A percentile compares a stretch with the other conserved stretches of the same genome.
Evolutionary conservation across 495 filamentous ascomycete species (phyloP).

Genomic region (Corynascus novoguineensis): DNA sequence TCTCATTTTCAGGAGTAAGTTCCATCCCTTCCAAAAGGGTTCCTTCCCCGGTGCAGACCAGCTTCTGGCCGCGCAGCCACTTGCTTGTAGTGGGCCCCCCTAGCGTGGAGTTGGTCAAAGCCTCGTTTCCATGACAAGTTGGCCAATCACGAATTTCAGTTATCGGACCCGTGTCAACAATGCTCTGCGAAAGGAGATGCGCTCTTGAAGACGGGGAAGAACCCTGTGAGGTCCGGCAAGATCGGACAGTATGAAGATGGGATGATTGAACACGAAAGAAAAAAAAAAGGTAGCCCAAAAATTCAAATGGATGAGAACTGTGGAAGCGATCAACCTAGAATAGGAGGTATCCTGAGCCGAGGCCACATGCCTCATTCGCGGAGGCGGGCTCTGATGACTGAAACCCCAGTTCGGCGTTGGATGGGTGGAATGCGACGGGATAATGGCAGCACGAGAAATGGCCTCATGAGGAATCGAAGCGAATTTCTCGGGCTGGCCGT

Average conservation of each 20-base stretch:
- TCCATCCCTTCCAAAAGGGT: too few species aligned
- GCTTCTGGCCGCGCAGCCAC: constrained; percentile 3
- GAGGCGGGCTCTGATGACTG: neutral
- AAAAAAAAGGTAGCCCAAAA: neutral
- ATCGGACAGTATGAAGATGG: neutral
- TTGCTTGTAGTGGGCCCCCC: neutral
- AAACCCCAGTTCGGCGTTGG: too few species aligned
- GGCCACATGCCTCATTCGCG: neutral
- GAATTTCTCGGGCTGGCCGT: neutral
- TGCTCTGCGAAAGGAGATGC: neutral
- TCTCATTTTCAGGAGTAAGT: neutral
- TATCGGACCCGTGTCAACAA: neutral
- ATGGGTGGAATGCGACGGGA: neutral
- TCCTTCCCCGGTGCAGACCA: neutral
- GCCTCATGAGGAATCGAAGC: too few species aligned
- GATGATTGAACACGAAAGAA: neutral
- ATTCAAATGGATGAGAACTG: neutral
- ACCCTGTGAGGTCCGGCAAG: neutral
- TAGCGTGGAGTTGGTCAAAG: constrained; percentile 3
- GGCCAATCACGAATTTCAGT: neutral
- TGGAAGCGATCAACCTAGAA: neutral
- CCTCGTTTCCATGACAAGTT: neutral
- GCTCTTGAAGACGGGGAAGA: neutral
- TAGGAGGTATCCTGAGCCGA: neutral
- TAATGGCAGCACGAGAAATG: too few species aligned